Conservation (phyloP, 2,329 filamentous ascomycete genomes). For the Ampelomyces quisqualis region DNA sequence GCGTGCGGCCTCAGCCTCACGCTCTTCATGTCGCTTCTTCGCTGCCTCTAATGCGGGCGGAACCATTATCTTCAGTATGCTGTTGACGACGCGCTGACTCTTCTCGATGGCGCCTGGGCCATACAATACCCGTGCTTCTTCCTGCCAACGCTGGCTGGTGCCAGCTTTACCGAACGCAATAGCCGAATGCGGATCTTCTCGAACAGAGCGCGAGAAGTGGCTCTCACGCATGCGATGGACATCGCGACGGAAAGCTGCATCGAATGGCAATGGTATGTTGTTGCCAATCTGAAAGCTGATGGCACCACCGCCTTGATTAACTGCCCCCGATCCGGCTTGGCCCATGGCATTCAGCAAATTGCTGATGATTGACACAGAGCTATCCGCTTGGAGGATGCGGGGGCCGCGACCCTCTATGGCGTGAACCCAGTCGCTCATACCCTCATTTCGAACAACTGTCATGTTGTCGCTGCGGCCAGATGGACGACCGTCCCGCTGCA, state of each 20-base stretch:
- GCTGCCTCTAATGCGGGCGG: slow-evolving; percentile 83
- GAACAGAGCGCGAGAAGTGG: slow-evolving; percentile 43
- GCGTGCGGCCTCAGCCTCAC: slow-evolving; percentile 71
- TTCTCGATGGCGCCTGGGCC: slow-evolving; percentile 68
- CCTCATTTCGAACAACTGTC: slow-evolving; percentile 37
- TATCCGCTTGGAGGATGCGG: slow-evolving; percentile 50
- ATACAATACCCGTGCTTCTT: slow-evolving; percentile 87
- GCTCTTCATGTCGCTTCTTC: slow-evolving; percentile 70
- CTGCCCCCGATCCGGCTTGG: slow-evolving; percentile 38
- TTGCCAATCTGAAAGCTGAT: slow-evolving; percentile 58
- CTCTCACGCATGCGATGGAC: slow-evolving; percentile 35
- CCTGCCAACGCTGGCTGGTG: slow-evolving; percentile 79
- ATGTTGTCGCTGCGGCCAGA: slow-evolving; percentile 27
- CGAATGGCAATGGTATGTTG: slow-evolving; percentile 37
- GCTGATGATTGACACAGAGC: slow-evolving; percentile 58
- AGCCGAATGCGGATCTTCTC: slow-evolving; percentile 67
- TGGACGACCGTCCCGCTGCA: slow-evolving; percentile 61
- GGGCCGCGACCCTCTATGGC: slow-evolving; percentile 52
- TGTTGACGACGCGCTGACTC: slow-evolving; percentile 65
- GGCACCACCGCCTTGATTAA: slow-evolving; percentile 47
- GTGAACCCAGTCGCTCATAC: slow-evolving; percentile 56
- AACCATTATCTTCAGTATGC: slow-evolving; percentile 71
- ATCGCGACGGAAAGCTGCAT: slow-evolving; percentile 34
- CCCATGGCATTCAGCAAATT: slow-evolving; percentile 58
- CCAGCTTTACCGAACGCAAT: slow-evolving; percentile 71